Percentiles rank a stretch among this genome's conserved stretches.
Conservation (phyloP, 495 filamentous ascomycete genomes). For the Staphylotrichum tortipilum region DNA sequence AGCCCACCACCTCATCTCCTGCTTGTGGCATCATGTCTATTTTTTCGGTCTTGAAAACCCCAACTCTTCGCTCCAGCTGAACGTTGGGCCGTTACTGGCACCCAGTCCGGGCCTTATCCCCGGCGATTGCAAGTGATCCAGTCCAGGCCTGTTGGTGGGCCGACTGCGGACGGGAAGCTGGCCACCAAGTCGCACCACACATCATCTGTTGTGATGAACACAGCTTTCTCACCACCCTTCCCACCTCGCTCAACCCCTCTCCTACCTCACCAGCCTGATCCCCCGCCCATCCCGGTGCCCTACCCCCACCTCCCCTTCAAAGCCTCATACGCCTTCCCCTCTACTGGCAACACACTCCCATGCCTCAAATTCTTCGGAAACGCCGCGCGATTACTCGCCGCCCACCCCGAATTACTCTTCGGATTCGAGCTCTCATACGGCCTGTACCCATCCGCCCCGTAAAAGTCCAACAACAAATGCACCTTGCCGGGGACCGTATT, state of each 20-base stretch:
- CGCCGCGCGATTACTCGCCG: constrained; percentile 25
- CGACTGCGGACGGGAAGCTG: too few relatives aligned
- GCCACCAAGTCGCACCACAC: too few relatives aligned
- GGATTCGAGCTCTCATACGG: constrained; percentile 38
- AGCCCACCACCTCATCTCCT: neutral
- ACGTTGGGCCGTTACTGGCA: too few relatives aligned
- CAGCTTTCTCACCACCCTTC: neutral
- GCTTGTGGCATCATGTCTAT: too few relatives aligned
- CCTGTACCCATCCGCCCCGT: constrained; percentile 43
- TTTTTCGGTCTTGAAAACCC: too few relatives aligned
- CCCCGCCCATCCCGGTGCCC: neutral
- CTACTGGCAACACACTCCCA: constrained; percentile 41
- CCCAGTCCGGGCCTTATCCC: too few relatives aligned
- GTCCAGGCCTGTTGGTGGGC: too few relatives aligned
- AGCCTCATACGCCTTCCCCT: constrained; percentile 30
- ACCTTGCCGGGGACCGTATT: constrained; percentile 34
- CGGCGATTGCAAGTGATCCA: too few relatives aligned
- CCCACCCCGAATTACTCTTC: constrained; percentile 36
- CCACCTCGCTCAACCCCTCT: neutral
- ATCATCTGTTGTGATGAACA: too few relatives aligned
- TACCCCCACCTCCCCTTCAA: constrained; percentile 32
- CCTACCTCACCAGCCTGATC: neutral
- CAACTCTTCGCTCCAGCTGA: too few relatives aligned
- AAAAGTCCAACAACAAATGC: constrained; percentile 43
- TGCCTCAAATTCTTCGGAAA: constrained; percentile 43